Evolutionary conservation across 257 asterid species (phyloP).

Genomic region (Forsythia viridissima): DNA sequence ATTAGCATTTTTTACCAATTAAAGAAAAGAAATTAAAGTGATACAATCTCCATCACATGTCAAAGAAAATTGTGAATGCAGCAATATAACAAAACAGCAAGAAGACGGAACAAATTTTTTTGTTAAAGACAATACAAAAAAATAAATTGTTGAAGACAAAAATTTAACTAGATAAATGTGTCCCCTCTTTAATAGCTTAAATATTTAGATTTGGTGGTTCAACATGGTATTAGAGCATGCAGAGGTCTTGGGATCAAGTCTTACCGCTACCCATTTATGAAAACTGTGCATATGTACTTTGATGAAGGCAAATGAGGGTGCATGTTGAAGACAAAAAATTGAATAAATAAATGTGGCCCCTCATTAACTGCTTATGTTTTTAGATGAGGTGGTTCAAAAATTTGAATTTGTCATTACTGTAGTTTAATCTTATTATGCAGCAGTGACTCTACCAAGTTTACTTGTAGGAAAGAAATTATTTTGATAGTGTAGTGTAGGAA

Average conservation of each 20-base stretch:
- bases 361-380: not conserved
- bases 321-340: not conserved
- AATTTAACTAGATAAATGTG: not conserved
- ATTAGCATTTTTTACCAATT: not conserved
- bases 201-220: not conserved
- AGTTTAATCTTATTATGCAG: slow-evolving; percentile 4
- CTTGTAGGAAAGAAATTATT: slow-evolving; percentile 18
- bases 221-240: not conserved
- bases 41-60: slow-evolving; percentile 13
- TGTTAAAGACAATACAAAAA: too few species aligned
- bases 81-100: not conserved
- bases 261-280: not conserved
- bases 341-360: not conserved
- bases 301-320: not conserved
- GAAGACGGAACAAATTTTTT: not conserved
- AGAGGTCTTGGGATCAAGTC: not conserved
- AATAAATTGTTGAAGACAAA: too few species aligned
- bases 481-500: slow-evolving; percentile 21
- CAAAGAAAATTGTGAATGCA: slow-evolving; percentile 7
- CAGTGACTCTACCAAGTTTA: slow-evolving; percentile 15
- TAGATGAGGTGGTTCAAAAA: not conserved
- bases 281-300: not conserved
- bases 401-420: not conserved
- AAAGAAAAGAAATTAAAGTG: not conserved
- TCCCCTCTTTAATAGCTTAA: not conserved